Base-by-base conservation (phyloP, 176 grass and related monocot species). In the Aegilops longissima region DNA sequence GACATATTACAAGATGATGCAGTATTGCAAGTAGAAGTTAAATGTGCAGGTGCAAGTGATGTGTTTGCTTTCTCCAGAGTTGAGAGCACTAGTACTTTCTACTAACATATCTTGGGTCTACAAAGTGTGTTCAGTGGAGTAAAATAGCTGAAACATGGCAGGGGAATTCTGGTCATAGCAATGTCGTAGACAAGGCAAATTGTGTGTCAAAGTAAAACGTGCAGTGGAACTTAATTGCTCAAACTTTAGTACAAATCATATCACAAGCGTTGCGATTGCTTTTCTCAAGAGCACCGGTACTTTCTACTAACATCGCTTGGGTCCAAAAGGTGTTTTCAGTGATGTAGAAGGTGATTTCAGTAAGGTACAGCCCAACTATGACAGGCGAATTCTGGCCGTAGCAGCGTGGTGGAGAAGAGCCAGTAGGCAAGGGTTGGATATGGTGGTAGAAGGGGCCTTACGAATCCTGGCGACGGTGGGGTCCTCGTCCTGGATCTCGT, bases 401-500 rank as follows among this genome's bases (percentile, higher is more conserved):
- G 52, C 52, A 56, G 52, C 17, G 52, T 56, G 5, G 52, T 56
- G 52, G 52, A 7, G 5, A 54, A 54, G 16, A 16, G 14, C 1
- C 16, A 6, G 51, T 2, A 54, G 14, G 51, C 52, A 56, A 2
- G 52, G 17, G 52, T 16, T 51, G 5, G 47, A 16, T 20, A 12
- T 10, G 42, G 42, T 44, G 42, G 42, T 12, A 1, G 10, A 44
- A 3, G 42, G 42, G 42, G 42, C 42, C 42, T 92, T 88, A 98
- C 96, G 79, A 29, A 98, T 98, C 80, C 96, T 95, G 8, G 93
- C 87, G 62, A 96, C 69, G 29, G 76, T 92, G 51, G 88, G 90
- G 83, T 98, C 93, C 71, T 96, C 96, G 30, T 98, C 91, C 87
- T 98, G 93, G 86, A 98, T 96, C 96, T 94, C 93, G 56, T 98